Percentiles rank a stretch among this genome's conserved stretches.
phyloP scores from a whole-genome alignment of 495 filamentous ascomycete species.

The Xeromyces bisporus region DNA sequence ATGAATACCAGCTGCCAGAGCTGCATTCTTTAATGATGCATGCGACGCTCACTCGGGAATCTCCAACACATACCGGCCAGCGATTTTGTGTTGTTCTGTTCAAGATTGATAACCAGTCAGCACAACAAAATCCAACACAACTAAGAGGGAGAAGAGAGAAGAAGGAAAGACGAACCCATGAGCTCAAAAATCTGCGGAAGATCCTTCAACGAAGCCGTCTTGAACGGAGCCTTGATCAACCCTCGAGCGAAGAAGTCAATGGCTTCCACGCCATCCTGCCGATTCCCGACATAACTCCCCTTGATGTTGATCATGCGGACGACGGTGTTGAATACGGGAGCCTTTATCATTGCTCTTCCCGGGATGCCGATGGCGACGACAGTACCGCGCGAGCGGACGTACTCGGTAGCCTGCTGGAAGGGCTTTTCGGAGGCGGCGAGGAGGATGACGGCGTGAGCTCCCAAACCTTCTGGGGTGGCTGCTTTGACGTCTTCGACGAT shows the following conservation, averaged over 20 bases:
- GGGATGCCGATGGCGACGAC: constrained; percentile 80
- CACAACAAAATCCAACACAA: constrained; percentile 1
- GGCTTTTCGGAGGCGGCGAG: constrained; percentile 77
- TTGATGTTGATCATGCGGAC: constrained; percentile 83
- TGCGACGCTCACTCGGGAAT: constrained; percentile 42
- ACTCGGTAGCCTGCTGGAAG: constrained; percentile 83
- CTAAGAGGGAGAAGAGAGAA: background rate
- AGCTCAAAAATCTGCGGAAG: constrained; percentile 59
- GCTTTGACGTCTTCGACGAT: constrained; percentile 70
- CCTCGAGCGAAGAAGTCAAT: constrained; percentile 76
- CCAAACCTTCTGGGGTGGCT: constrained; percentile 58
- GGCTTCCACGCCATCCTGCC: constrained; percentile 68
- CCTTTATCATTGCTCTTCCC: constrained; percentile 56
- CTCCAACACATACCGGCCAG: constrained; percentile 77
- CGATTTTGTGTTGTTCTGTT: constrained; percentile 58
- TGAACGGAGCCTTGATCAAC: constrained; percentile 72
- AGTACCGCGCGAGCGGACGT: constrained; percentile 61
- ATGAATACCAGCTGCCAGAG: too few species aligned
- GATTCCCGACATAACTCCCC: constrained; percentile 83
- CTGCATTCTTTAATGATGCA: too few species aligned
- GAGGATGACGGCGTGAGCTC: constrained; percentile 75
- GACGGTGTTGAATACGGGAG: constrained; percentile 74
- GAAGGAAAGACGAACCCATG: constrained; percentile 32
- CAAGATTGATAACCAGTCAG: too few species aligned
- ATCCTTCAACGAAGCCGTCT: constrained; percentile 61